Conservation (phyloP, 2,329 filamentous ascomycete genomes). For the Ophiosphaerella narmari region DNA sequence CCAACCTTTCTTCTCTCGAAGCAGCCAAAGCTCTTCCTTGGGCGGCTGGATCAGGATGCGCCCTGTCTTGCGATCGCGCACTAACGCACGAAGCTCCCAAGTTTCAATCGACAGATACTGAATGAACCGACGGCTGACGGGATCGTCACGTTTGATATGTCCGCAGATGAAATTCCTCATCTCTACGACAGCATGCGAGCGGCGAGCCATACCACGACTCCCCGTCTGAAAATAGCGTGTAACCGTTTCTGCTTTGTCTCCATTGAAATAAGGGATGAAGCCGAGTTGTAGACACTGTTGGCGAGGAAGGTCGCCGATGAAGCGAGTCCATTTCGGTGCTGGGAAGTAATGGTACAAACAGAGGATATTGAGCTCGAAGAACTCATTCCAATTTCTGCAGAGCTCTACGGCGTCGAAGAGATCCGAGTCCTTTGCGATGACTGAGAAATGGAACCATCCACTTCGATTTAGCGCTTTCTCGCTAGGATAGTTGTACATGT, state of each 20-base stretch:
- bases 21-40: constrained; percentile 47
- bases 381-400: constrained; percentile 58
- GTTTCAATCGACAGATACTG: constrained; percentile 51
- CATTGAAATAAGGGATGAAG: constrained; percentile 44
- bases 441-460: constrained; percentile 58
- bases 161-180: constrained; percentile 50
- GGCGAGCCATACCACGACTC: constrained; percentile 38
- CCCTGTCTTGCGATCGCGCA: constrained; percentile 50
- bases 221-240: constrained; percentile 41
- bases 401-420: constrained; percentile 52
- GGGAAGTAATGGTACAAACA: constrained; percentile 55
- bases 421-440: constrained; percentile 55
- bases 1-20: constrained; percentile 46
- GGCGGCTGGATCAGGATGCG: constrained; percentile 44
- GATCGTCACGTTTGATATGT: constrained; percentile 50
- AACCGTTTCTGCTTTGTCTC: constrained; percentile 39
- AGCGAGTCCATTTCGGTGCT: constrained; percentile 51
- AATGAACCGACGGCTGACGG: constrained; percentile 49
- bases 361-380: constrained; percentile 55
- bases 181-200: constrained; percentile 43
- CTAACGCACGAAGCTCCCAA: constrained; percentile 43
- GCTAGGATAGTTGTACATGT: constrained; percentile 58
- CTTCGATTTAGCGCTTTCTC: constrained; percentile 53
- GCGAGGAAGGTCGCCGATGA: constrained; percentile 46
- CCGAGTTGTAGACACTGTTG: constrained; percentile 50